A percentile compares a stretch with the other conserved stretches of the same genome.
These are phyloP conservation scores for Globisporangium takayamanum DNA, from an alignment of 352 stramenopile species.

Conservation along the genomic window DNA sequence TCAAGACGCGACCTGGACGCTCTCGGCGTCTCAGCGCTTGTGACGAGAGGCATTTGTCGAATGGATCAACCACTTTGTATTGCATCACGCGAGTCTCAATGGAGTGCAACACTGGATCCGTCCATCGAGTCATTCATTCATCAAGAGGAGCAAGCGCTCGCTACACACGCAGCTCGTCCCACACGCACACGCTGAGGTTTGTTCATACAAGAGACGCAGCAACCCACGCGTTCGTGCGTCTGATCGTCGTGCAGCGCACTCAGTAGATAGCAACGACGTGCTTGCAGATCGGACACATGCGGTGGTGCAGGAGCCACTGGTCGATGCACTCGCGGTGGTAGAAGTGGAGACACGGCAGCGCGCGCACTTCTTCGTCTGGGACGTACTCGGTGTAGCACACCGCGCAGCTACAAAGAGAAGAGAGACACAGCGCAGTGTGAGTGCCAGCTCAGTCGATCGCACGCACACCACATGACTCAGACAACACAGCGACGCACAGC, in stretches of 20 bases:
- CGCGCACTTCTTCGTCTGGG: slow-evolving; percentile 66
- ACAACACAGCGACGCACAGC: slow-evolving; percentile 16
- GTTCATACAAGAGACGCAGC: too few relatives aligned
- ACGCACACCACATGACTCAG: not conserved
- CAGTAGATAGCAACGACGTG: slow-evolving; percentile 77
- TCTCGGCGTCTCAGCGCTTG: too few relatives aligned
- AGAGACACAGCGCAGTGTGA: not conserved
- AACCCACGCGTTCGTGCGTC: not conserved
- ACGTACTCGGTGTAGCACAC: slow-evolving; percentile 82
- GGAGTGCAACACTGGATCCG: too few relatives aligned
- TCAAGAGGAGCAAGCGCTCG: too few relatives aligned
- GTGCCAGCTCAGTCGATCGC: not conserved
- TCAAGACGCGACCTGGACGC: too few relatives aligned
- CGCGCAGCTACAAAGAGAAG: slow-evolving; percentile 31
- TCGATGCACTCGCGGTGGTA: slow-evolving; percentile 90
- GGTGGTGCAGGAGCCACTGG: slow-evolving; percentile 83
- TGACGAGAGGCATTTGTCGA: too few relatives aligned
- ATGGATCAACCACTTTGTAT: too few relatives aligned
- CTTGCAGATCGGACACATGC: slow-evolving; percentile 84
- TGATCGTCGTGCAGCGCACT: not conserved
- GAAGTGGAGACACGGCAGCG: slow-evolving; percentile 82
- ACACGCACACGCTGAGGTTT: too few relatives aligned
- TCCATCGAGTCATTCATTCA: too few relatives aligned
- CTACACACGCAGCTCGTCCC: too few relatives aligned
- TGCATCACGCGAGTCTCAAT: too few relatives aligned